Conservation (phyloP, 257 asterid genomes). For the Capsicum rhomboideum region DNA sequence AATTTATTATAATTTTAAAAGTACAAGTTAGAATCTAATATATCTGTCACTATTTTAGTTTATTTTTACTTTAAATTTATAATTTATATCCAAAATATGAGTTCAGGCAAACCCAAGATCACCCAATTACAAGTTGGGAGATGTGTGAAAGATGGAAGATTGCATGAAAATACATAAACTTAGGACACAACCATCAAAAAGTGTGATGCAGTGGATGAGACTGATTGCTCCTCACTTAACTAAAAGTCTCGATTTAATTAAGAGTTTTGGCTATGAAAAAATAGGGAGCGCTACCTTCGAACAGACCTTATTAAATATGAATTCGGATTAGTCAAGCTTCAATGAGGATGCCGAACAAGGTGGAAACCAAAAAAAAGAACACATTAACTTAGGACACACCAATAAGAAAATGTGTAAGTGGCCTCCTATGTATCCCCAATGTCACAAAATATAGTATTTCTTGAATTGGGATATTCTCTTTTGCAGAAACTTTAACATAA, state of each 20-base stretch:
- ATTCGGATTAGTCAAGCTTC: too few relatives aligned
- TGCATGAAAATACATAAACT: not conserved
- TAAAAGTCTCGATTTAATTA: too few relatives aligned
- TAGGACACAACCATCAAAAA: slow-evolving; percentile 7
- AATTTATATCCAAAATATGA: not conserved
- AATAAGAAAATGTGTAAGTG: slow-evolving; percentile 12
- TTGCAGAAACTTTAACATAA: slow-evolving; percentile 1
- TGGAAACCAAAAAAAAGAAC: too few relatives aligned
- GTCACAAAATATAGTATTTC: not conserved
- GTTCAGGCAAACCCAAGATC: not conserved
- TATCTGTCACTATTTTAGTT: not conserved
- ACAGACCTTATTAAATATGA: too few relatives aligned
- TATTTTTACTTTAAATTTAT: not conserved
- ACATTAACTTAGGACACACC: not conserved
- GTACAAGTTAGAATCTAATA: too few relatives aligned
- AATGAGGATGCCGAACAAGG: too few relatives aligned
- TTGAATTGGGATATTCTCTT: slow-evolving; percentile 26
- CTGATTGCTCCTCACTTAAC: too few relatives aligned
- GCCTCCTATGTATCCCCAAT: not conserved
- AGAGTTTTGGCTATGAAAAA: too few relatives aligned
- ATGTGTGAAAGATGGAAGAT: not conserved
- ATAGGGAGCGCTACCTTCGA: too few relatives aligned
- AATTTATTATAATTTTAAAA: too few relatives aligned
- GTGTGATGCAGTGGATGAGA: too few relatives aligned
- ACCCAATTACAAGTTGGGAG: not conserved